Evolutionary conservation across 768 basidiomycete genomes (phyloP).

Genomic region (Rossbeevera mucosa): DNA sequence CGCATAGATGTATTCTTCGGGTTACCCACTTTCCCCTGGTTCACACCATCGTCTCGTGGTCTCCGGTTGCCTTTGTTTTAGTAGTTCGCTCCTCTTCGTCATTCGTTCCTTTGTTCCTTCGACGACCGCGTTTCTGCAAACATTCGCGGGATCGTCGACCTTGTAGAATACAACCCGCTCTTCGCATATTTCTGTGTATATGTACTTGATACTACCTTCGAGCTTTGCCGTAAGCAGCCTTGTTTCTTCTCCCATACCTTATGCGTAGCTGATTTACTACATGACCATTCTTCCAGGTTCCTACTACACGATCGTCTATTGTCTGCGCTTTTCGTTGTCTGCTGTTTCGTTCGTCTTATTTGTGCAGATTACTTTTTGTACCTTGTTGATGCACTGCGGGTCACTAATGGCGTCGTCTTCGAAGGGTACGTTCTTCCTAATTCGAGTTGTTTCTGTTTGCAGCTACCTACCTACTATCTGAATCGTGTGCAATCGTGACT

Average conservation of each 20-base stretch:
- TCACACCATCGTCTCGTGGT: constrained; percentile 13
- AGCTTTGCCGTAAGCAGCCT: neutral
- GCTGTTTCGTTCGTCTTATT: constrained; percentile 7
- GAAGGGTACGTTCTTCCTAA: neutral
- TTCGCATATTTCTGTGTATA: constrained; percentile 28
- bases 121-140: constrained; percentile 1
- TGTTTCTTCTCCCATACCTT: constrained; percentile 8
- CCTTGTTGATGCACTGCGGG: neutral
- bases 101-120: constrained; percentile 8
- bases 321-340: constrained; percentile 6
- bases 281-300: constrained; percentile 2
- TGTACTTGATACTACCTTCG: constrained; percentile 19
- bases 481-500: neutral
- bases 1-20: constrained; percentile 24
- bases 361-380: neutral
- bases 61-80: constrained; percentile 20
- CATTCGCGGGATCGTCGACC: constrained; percentile 5
- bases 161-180: constrained; percentile 24
- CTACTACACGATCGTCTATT: constrained; percentile 6
- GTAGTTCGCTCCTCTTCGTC: constrained; percentile 17
- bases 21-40: constrained; percentile 11
- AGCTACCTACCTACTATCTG: neutral
- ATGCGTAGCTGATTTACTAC: constrained; percentile 20
- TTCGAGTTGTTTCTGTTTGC: neutral
- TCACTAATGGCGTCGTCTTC: neutral